Percentiles rank a stretch among this genome's conserved stretches.
Conservation (phyloP, 2,329 filamentous ascomycete species). For the Aspergillus spinulosporus region DNA sequence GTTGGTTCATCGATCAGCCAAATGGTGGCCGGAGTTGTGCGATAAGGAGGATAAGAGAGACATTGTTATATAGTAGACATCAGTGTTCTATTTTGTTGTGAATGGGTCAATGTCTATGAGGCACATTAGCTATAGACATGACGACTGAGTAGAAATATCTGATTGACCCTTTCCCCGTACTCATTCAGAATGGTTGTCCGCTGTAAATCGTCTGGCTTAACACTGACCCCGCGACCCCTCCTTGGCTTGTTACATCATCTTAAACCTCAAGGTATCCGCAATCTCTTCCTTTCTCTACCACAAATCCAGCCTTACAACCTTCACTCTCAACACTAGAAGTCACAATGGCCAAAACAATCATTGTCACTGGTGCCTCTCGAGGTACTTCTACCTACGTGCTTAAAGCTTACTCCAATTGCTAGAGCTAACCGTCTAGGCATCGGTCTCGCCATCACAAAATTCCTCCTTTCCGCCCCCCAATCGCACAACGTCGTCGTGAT, state of each 20-base stretch:
- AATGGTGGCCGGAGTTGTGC: no score
- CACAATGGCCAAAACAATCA: slow-evolving; percentile 62
- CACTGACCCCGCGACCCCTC: not conserved
- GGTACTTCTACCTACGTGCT: slow-evolving; percentile 40
- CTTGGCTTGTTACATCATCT: not conserved
- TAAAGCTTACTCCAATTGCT: not conserved
- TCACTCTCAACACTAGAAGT: not conserved
- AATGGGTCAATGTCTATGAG: no score
- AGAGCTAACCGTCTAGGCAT: slow-evolving; percentile 49
- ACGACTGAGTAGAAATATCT: not conserved
- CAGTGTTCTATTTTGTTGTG: no score
- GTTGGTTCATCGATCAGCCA: no score
- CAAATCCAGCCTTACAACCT: not conserved
- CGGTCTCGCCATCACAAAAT: slow-evolving; percentile 60
- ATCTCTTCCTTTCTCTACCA: not conserved
- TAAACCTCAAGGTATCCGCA: not conserved
- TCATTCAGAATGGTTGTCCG: not conserved
- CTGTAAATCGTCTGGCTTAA: not conserved
- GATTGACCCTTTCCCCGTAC: not conserved
- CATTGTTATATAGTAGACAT: no score
- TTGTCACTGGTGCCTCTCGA: slow-evolving; percentile 67
- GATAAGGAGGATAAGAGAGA: no score
- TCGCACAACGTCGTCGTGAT: slow-evolving; percentile 59
- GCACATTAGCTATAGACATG: no score
- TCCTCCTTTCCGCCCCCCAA: slow-evolving; percentile 54